Conservation (phyloP, 305 asterid species). For the Fraxinus dipetala region DNA sequence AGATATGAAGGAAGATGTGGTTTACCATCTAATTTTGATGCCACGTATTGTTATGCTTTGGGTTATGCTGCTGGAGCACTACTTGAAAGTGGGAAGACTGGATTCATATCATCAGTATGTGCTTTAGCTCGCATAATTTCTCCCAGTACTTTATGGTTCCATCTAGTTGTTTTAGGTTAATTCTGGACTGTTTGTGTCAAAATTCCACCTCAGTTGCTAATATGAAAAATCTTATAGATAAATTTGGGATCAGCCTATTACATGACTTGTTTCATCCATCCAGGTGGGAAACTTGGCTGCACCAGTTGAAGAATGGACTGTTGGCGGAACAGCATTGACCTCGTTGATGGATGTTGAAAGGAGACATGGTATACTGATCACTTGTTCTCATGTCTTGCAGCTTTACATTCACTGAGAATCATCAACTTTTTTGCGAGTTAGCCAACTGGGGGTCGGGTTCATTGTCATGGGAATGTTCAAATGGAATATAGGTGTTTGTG, state of each 20-base stretch:
- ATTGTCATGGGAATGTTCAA: background rate
- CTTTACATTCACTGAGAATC: background rate
- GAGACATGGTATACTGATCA: constrained; percentile 67
- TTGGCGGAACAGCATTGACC: constrained; percentile 94
- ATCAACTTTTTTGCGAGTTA: background rate
- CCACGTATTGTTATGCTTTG: constrained; percentile 88
- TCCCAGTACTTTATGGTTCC: background rate
- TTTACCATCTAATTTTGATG: constrained; percentile 87
- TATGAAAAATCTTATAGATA: background rate
- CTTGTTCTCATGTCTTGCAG: background rate
- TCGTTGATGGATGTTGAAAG: constrained; percentile 96
- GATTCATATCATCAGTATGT: constrained; percentile 89
- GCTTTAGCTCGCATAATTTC: constrained; percentile 7
- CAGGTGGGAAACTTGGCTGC: constrained; percentile 81
- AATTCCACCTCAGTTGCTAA: background rate
- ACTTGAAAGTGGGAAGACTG: constrained; percentile 82
- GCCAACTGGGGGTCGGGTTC: background rate
- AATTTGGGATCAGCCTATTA: constrained; percentile 3
- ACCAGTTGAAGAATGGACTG: constrained; percentile 85
- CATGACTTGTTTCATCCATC: background rate
- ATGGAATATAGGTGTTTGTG: background rate
- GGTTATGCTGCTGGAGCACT: constrained; percentile 93
- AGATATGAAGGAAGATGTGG: constrained; percentile 98
- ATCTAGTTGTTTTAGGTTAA: background rate
- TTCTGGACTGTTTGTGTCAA: background rate